Base-by-base conservation (phyloP, 352 stramenopile species). In the Thraustotheca clavata region DNA sequence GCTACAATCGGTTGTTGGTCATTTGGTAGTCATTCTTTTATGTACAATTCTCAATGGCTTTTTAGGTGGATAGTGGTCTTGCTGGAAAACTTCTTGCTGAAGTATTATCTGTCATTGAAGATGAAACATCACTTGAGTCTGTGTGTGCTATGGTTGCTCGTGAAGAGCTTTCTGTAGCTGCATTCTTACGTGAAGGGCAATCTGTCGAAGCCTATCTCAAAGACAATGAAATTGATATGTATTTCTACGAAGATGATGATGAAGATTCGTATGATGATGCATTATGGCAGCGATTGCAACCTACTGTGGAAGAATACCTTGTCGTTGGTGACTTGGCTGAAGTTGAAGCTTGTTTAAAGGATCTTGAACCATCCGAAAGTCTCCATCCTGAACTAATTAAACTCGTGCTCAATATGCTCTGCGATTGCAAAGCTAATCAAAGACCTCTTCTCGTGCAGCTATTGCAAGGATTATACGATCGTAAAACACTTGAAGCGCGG, bases 71-170 rank as follows among this genome's bases (percentile, higher is more conserved):
- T 38, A 82, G 71, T 49, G 79, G 84, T 2, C 57, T 94, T 11
- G 75, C 80, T 0, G 87, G 77, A 24, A 52, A 76, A 29, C 76
- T 94, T 27, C 89, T 94, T 65, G 73, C 80, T 1, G 83, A 92
- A 63, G 76, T 82, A 6, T 49, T 94, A 8, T 73, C 72, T 18
- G 83, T 91, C n/a, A 70, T 94, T 29, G 82, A 91, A 54, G 55
- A 67, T 11, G 86, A 92, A 32, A 89, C 72, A 66, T 80, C 88
- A 29, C 63, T 77, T 59, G 71, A 68, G 2, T 83, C 74, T 9
- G 83, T 94, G 16, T 69, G 79, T 26, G 77, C 79, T 20, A 91
- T 92, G 86, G 67, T 94, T 46, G 80, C 71, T 1, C 82, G 91
- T 43, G 86, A 94, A 67, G 83, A 93, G 57, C 74, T 94, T n/a